Percentiles rank a stretch among this genome's conserved stretches.
Conservation (phyloP, 345 rosid genomes). For the Sonneratia alba region DNA sequence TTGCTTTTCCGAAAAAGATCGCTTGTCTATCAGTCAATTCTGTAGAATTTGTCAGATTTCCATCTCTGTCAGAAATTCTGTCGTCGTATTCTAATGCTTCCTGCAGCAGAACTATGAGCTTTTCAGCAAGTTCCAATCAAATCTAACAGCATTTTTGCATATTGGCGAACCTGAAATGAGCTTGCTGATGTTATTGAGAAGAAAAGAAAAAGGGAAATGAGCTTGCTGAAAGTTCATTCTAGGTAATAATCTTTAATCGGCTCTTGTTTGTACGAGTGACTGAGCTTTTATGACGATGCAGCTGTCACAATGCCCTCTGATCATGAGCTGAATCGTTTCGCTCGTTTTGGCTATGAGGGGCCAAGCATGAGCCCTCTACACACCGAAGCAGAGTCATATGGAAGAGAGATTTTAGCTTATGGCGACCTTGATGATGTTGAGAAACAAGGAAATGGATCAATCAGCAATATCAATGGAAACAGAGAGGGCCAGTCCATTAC, state of each 20-base stretch:
- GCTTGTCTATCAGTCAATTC: too few relatives aligned
- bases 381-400: constrained; percentile 16
- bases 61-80: not conserved
- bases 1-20: not conserved
- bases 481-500: constrained; percentile 32
- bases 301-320: constrained; percentile 39
- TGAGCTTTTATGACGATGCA: constrained; percentile 5
- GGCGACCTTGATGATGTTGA: constrained; percentile 27
- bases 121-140: not conserved
- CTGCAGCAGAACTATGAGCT: too few relatives aligned
- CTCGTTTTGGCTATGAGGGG: constrained; percentile 26
- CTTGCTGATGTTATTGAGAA: too few relatives aligned
- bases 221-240: not conserved
- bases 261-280: not conserved
- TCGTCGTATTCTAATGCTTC: not conserved
- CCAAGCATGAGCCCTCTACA: constrained; percentile 21
- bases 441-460: constrained; percentile 29
- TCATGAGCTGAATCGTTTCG: constrained; percentile 31
- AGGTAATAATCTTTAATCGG: not conserved
- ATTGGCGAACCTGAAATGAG: not conserved
- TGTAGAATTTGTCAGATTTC: not conserved
- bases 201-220: not conserved
- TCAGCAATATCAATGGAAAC: constrained; percentile 18
- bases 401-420: constrained; percentile 19
- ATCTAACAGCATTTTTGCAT: not conserved